Evolutionary conservation across 495 filamentous ascomycete species (phyloP).

Genomic region (Penicillium fimorum): DNA sequence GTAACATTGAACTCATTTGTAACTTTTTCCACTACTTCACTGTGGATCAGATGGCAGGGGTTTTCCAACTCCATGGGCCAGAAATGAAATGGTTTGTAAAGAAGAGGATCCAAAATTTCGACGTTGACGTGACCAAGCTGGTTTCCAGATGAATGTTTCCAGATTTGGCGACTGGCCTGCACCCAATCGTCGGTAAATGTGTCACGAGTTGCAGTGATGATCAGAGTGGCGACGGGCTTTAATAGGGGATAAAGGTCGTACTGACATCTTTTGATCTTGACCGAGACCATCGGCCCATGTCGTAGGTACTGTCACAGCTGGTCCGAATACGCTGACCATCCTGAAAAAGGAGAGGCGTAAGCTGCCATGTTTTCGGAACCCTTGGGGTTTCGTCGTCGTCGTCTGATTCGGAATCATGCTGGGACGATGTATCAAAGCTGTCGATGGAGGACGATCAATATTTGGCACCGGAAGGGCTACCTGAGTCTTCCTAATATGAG

Average conservation of each 20-base stretch:
- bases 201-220: background rate
- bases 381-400: background rate
- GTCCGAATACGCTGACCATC: background rate
- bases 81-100: background rate
- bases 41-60: accelerated
- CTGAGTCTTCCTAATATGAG: background rate
- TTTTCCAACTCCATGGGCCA: background rate
- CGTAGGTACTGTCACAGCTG: background rate
- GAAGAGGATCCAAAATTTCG: background rate
- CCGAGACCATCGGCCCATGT: background rate
- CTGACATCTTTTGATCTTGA: background rate
- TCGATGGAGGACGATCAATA: background rate
- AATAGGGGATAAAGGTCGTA: background rate
- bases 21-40: background rate
- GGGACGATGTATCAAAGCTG: background rate
- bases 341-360: background rate
- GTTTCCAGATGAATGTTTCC: background rate
- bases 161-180: background rate
- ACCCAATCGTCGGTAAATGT: background rate
- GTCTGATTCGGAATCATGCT: background rate
- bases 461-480: background rate
- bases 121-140: background rate
- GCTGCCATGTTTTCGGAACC: background rate
- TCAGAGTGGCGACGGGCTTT: background rate
- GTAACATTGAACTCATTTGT: background rate